Conservation (phyloP, 768 basidiomycete species). For the Boletus patriciae region DNA sequence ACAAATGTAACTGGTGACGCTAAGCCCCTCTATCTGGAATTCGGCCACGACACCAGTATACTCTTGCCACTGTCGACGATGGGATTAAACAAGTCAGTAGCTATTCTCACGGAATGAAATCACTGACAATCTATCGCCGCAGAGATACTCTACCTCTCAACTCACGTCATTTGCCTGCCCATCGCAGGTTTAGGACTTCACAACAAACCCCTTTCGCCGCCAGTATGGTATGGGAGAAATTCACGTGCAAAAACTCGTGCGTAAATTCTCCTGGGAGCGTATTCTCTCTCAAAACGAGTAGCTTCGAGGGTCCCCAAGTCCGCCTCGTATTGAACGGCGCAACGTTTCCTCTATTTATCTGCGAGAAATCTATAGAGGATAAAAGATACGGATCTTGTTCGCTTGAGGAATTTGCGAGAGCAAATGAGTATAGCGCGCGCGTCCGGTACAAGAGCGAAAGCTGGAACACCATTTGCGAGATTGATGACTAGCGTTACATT, state of each 20-base stretch:
- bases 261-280: background rate
- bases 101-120: background rate
- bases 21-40: constrained; percentile 39
- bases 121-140: background rate
- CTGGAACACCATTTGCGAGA: constrained; percentile 41
- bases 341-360: constrained; percentile 40
- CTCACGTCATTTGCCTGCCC: constrained; percentile 24
- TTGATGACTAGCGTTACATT: background rate
- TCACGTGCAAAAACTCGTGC: constrained; percentile 38
- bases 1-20: constrained; percentile 37
- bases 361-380: constrained; percentile 32
- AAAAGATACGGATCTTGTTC: constrained; percentile 39
- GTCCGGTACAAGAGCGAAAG: constrained; percentile 32
- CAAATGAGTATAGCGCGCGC: constrained; percentile 28
- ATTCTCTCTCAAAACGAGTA: constrained; percentile 11
- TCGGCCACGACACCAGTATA: constrained; percentile 44
- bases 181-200: constrained; percentile 41
- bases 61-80: constrained; percentile 40
- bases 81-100: constrained; percentile 37
- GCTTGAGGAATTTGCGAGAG: constrained; percentile 34
- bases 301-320: constrained; percentile 38
- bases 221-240: constrained; percentile 45
- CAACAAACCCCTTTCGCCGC: constrained; percentile 45
- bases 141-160: constrained; percentile 37
- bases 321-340: constrained; percentile 43